phyloP scores from a whole-genome alignment of 331 rosid genomes.

The Arachis monticola region DNA sequence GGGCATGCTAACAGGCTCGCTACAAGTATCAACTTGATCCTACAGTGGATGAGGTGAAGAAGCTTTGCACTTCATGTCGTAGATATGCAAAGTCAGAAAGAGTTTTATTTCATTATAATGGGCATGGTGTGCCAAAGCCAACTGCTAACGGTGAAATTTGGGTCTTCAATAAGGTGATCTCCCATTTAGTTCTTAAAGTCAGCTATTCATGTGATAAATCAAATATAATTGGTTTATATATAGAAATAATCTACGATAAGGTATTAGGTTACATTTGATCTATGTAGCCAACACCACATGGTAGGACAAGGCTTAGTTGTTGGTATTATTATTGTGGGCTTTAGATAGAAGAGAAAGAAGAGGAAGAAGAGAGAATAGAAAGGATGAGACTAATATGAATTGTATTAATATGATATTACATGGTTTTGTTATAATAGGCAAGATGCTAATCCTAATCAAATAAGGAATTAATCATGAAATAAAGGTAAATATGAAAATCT shows the following conservation, averaged over 20 bases:
- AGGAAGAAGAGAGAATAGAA: slow-evolving; percentile 58
- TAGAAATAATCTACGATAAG: no score
- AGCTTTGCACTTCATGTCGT: slow-evolving; percentile 94
- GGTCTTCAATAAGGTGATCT: slow-evolving; percentile 91
- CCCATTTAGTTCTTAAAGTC: slow-evolving; percentile 20
- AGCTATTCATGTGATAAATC: slow-evolving; percentile 23
- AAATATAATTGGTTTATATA: not conserved
- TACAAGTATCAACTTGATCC: slow-evolving; percentile 95
- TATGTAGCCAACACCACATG: no score
- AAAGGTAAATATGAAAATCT: no score
- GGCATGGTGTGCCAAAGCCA: slow-evolving; percentile 99
- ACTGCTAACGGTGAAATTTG: slow-evolving; percentile 97
- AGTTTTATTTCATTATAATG: slow-evolving; percentile 97
- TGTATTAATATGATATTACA: no score
- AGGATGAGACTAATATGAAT: slow-evolving; percentile 14
- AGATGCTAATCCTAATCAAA: no score
- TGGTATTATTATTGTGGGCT: no score
- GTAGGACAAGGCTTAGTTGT: no score
- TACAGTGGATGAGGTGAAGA: slow-evolving; percentile 95
- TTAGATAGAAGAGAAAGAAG: slow-evolving; percentile 32
- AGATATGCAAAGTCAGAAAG: slow-evolving; percentile 85
- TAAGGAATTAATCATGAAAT: no score
- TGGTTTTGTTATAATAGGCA: no score
- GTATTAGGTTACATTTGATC: no score
- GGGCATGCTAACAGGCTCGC: slow-evolving; percentile 72